A percentile compares a stretch with the other conserved stretches of the same genome.
Conservation (phyloP, 2,329 filamentous ascomycete species). For the Fusarium albidum region DNA sequence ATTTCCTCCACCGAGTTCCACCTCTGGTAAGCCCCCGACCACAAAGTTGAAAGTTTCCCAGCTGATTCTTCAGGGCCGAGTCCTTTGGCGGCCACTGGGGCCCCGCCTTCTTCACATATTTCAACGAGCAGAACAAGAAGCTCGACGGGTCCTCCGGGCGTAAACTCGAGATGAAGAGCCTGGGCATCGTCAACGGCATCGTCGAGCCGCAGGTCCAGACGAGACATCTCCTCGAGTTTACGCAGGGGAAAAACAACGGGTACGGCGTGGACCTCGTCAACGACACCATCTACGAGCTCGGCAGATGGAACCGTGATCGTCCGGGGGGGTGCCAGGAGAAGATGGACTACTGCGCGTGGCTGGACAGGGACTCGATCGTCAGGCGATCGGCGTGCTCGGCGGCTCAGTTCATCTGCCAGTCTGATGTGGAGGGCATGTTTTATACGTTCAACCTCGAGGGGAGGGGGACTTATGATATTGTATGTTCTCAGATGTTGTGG, state of each 20-base stretch:
- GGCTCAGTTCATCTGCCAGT: slow-evolving; percentile 10
- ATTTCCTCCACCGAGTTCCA: slow-evolving; percentile 17
- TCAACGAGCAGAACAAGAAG: slow-evolving; percentile 13
- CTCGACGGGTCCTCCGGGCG: slow-evolving; percentile 1
- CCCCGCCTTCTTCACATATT: slow-evolving; percentile 19
- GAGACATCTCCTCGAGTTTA: slow-evolving; percentile 14
- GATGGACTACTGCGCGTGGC: slow-evolving; percentile 11
- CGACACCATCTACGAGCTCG: slow-evolving; percentile 20
- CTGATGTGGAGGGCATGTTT: slow-evolving; percentile 18
- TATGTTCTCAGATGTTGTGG: not conserved
- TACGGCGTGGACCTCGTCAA: slow-evolving; percentile 19
- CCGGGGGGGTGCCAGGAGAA: slow-evolving; percentile 11
- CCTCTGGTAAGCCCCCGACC: slow-evolving; percentile 3
- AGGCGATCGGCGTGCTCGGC: slow-evolving; percentile 11
- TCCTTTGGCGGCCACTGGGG: slow-evolving; percentile 23
- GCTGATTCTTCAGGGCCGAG: not conserved
- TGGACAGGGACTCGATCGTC: slow-evolving; percentile 4
- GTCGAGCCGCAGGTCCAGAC: slow-evolving; percentile 15
- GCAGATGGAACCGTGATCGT: slow-evolving; percentile 10
- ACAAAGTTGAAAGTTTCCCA: not conserved
- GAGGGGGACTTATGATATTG: slow-evolving; percentile 22
- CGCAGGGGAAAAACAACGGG: slow-evolving; percentile 10
- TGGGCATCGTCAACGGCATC: slow-evolving; percentile 24
- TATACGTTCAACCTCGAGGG: slow-evolving; percentile 14
- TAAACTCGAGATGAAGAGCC: slow-evolving; percentile 20